These are phyloP conservation scores for Aspergillus bertholletiae DNA, from an alignment of 495 filamentous ascomycete genomes.

Conservation along the genomic window DNA sequence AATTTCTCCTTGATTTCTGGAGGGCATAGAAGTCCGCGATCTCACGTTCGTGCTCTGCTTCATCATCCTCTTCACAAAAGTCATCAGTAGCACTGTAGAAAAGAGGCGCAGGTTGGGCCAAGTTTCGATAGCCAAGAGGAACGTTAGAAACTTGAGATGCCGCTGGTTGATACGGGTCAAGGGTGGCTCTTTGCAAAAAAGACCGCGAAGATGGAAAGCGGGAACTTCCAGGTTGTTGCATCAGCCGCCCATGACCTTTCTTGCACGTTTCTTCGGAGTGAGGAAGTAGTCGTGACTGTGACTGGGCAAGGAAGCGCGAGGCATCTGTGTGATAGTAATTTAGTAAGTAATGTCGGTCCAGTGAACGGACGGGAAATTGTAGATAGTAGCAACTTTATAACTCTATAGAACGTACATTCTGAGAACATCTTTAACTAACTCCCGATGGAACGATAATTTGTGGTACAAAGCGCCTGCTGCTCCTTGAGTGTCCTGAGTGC, in stretches of 20 bases:
- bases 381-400: neutral
- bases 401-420: constrained; percentile 69
- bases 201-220: constrained; percentile 47
- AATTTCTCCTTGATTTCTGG: constrained; percentile 81
- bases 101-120: constrained; percentile 74
- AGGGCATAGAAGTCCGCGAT: constrained; percentile 90
- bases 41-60: constrained; percentile 85
- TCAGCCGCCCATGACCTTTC: constrained; percentile 46
- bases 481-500: neutral
- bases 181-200: constrained; percentile 48
- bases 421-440: constrained; percentile 74
- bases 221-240: constrained; percentile 37
- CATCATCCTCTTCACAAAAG: constrained; percentile 85
- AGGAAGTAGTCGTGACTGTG: constrained; percentile 79
- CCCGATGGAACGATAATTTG: no score
- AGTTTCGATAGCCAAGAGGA: constrained; percentile 71
- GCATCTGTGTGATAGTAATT: constrained; percentile 62
- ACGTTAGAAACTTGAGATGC: constrained; percentile 70
- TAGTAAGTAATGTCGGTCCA: constrained; percentile 13
- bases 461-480: neutral
- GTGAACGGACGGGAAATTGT: neutral
- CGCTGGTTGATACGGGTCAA: constrained; percentile 70
- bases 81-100: constrained; percentile 85
- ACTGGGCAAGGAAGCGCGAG: constrained; percentile 95
- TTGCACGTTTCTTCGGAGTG: constrained; percentile 56